Evolutionary conservation across 202 grass and related monocot species (phyloP).

Genomic region (Schoenoplectus triqueter): DNA sequence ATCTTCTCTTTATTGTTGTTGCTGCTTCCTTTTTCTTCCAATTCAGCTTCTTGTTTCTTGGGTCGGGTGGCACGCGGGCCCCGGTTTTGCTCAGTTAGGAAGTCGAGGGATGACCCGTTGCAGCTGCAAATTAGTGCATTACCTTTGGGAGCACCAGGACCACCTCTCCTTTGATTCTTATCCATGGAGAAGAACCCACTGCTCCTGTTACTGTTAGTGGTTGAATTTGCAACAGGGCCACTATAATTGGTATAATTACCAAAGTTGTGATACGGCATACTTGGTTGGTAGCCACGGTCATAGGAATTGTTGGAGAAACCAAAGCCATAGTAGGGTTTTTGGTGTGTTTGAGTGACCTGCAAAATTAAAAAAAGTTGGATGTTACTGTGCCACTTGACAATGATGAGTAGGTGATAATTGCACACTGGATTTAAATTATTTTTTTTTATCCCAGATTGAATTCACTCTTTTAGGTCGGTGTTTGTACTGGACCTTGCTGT

Average conservation of each 20-base stretch:
- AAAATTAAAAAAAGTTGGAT: conserved; percentile 20
- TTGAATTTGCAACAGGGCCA: conserved; percentile 43
- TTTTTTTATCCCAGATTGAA: background rate
- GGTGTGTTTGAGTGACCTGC: conserved; percentile 57
- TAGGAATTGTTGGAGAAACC: conserved; percentile 62
- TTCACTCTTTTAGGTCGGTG: conserved; percentile 25
- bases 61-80: conserved; percentile 74
- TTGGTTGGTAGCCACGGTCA: conserved; percentile 49
- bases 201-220: conserved; percentile 53
- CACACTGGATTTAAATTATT: background rate
- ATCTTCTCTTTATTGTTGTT: conserved; percentile 56
- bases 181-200: conserved; percentile 55
- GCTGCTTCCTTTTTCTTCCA: conserved; percentile 40
- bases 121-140: conserved; percentile 70
- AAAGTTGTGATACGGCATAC: conserved; percentile 46
- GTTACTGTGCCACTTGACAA: conserved; percentile 40
- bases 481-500: conserved; percentile 27
- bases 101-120: conserved; percentile 68
- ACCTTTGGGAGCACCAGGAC: conserved; percentile 54
- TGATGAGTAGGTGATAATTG: conserved; percentile 12
- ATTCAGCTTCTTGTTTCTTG: conserved; percentile 66
- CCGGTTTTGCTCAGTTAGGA: conserved; percentile 91
- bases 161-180: conserved; percentile 63
- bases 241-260: conserved; percentile 64
- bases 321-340: conserved; percentile 72